These are phyloP conservation scores for Ceratocystis huliohia DNA, from an alignment of 2,329 filamentous ascomycete species.

Conservation along the genomic window DNA sequence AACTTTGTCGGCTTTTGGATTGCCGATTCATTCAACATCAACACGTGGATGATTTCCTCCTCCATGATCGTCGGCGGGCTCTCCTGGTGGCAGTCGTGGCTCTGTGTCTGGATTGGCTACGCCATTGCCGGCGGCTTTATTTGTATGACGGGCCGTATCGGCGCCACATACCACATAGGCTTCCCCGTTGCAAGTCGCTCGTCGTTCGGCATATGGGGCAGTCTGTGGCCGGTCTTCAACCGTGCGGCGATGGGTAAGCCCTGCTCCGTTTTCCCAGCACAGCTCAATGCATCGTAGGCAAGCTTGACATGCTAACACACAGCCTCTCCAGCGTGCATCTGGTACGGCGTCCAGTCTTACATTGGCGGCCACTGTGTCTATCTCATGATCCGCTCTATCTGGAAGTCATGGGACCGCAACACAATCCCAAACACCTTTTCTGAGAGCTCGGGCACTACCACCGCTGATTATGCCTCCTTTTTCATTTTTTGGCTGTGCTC, in stretches of 20 bases:
- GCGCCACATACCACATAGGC: slow-evolving; percentile 75
- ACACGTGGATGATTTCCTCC: slow-evolving; percentile 88
- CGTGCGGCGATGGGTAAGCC: slow-evolving; percentile 59
- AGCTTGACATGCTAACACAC: not conserved
- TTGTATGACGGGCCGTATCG: slow-evolving; percentile 66
- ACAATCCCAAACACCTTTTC: slow-evolving; percentile 56
- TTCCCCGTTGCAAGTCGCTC: slow-evolving; percentile 70
- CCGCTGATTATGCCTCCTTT: slow-evolving; percentile 65
- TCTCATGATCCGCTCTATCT: slow-evolving; percentile 78
- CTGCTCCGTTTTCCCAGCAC: not conserved
- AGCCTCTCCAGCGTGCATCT: slow-evolving; percentile 50
- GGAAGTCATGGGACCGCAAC: slow-evolving; percentile 50
- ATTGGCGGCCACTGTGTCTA: slow-evolving; percentile 78
- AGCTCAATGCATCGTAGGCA: slow-evolving; percentile 7
- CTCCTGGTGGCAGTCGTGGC: slow-evolving; percentile 84
- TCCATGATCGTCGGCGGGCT: slow-evolving; percentile 66
- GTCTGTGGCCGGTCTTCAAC: slow-evolving; percentile 79
- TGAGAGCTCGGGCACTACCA: slow-evolving; percentile 54
- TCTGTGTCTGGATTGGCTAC: slow-evolving; percentile 83
- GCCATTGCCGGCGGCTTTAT: slow-evolving; percentile 64
- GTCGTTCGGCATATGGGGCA: slow-evolving; percentile 81
- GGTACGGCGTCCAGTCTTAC: slow-evolving; percentile 77
- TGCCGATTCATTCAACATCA: slow-evolving; percentile 76
- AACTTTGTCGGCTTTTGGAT: slow-evolving; percentile 87
- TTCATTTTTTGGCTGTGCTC: slow-evolving; percentile 76